Base-by-base conservation (phyloP, 1,284 basidiomycete genomes). In the Naganishia liquefaciens region DNA sequence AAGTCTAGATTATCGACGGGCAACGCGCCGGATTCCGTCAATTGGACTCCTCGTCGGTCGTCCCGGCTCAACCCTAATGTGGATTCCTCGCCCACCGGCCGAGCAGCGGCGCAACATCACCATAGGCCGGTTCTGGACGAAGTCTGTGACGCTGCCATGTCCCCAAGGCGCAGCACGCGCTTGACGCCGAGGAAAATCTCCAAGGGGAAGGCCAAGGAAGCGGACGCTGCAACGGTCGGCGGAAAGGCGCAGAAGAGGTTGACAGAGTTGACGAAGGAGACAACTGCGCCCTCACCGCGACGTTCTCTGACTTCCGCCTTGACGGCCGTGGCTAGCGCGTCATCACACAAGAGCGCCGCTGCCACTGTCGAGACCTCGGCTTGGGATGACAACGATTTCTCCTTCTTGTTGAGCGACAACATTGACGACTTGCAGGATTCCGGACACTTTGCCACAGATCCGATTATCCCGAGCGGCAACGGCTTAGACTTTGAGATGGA, bases 21-120 rank as follows among this genome's bases (percentile, higher is more conserved):
- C 42, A 50, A 39, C 42, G 50, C 43, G 17, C 51, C 55, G 11
- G 64, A 65, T 28, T 61, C 64, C 40, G 50, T 54, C 42, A 60
- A 53, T n/a, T 60, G 55, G 55, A 65, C 64, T 10, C 64, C 64
- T 23, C 55, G 64, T 52, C 44, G 64, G 21, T 65, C 64, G 1
- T 60, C 64, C 33, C 47, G 64, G 33, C 64, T 65, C 2, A 65
- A 58, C 19, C 64, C 46, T 11, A 53, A 54, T 51, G 57, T 28
- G 40, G 64, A 65, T 54, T 46, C 27, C 11, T 51, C 49, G 9
- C 51, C 55, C 25, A 65, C 50, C 49, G 50, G 42, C 28, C 47
- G 54, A 7, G 49, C 25, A 5, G 42, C 49, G 10, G 50, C 30
- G 13, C 39, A 37, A 37, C 33, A 21, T 17, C 60, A 52, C 13